These are phyloP conservation scores for Chlamydomonas asymmetrica DNA, from an alignment of 139 green algal species.

Conservation along the genomic window DNA sequence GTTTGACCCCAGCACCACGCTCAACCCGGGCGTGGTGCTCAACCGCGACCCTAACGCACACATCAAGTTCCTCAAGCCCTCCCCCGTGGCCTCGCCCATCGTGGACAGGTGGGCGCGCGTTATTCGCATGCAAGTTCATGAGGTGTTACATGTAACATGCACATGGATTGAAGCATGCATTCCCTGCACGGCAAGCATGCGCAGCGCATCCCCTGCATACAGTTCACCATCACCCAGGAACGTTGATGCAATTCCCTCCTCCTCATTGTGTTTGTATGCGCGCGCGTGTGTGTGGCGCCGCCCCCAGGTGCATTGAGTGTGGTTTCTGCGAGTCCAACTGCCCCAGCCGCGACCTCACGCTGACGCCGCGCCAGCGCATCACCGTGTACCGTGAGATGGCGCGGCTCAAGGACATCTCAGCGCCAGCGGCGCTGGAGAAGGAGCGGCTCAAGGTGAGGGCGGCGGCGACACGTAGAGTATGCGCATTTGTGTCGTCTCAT, in stretches of 20 bases:
- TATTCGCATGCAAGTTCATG: background rate
- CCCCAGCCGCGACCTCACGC: slow-evolving; percentile 86
- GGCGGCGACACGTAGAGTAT: too few relatives aligned
- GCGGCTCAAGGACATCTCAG: slow-evolving; percentile 58
- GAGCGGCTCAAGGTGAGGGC: slow-evolving; percentile 32
- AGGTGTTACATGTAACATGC: too few relatives aligned
- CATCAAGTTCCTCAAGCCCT: slow-evolving; percentile 90
- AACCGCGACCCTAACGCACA: slow-evolving; percentile 80
- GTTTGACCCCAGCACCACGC: slow-evolving; percentile 90
- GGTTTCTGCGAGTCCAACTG: slow-evolving; percentile 99
- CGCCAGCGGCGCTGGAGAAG: slow-evolving; percentile 50
- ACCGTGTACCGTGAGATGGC: slow-evolving; percentile 89
- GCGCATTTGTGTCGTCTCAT: too few relatives aligned
- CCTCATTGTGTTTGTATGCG: background rate
- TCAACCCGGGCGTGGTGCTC: slow-evolving; percentile 88
- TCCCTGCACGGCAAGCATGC: too few relatives aligned
- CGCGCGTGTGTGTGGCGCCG: background rate
- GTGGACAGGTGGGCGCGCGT: slow-evolving; percentile 44
- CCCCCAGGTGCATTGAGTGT: slow-evolving; percentile 93
- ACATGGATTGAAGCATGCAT: too few relatives aligned
- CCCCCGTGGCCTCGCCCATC: slow-evolving; percentile 65
- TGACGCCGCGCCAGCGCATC: slow-evolving; percentile 96
- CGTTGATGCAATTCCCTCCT: background rate
- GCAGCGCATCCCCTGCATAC: too few relatives aligned
- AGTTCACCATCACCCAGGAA: too few relatives aligned